phyloP scores from a whole-genome alignment of 208 protist genomes.

The Trypanosomatidae sp. region DNA sequence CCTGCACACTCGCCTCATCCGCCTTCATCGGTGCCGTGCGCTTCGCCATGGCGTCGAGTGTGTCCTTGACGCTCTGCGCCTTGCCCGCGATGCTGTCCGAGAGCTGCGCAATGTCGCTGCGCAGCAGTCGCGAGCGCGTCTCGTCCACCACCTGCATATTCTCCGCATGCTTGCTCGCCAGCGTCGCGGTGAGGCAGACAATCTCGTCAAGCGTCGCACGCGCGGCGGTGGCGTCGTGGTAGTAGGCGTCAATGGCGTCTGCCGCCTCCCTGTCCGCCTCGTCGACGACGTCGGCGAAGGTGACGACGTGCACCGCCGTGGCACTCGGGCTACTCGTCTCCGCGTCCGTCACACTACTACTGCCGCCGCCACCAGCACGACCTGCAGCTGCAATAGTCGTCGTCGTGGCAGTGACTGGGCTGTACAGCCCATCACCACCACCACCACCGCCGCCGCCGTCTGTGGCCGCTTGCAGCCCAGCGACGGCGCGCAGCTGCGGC shows the following conservation, averaged over 20 bases:
- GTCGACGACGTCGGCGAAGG: conserved; percentile 10
- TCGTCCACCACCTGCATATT: conserved; percentile 63
- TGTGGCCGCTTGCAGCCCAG: no score
- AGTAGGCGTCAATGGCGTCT: conserved; percentile 58
- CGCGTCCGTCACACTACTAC: not conserved
- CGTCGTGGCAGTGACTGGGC: no score
- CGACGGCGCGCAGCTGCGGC: no score
- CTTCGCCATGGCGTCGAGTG: conserved; percentile 35
- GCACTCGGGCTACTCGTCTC: not conserved
- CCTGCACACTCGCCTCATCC: conserved; percentile 24
- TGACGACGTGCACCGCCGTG: conserved; percentile 4
- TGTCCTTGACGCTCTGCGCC: conserved; percentile 25
- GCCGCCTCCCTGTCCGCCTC: conserved; percentile 51
- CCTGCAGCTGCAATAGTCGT: no score
- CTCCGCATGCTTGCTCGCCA: conserved; percentile 47
- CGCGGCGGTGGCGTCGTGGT: conserved; percentile 22
- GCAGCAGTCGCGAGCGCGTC: conserved; percentile 25
- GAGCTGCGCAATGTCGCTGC: conserved; percentile 46
- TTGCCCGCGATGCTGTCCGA: conserved; percentile 22
- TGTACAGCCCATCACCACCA: no score
- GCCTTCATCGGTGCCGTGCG: conserved; percentile 53
- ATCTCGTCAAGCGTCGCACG: conserved; percentile 16
- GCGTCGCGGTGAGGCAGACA: conserved; percentile 15
- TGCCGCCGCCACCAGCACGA: not conserved
- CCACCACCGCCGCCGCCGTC: no score